Base-by-base conservation (phyloP, 2,329 filamentous ascomycete genomes). In the Diaporthe sp. region DNA sequence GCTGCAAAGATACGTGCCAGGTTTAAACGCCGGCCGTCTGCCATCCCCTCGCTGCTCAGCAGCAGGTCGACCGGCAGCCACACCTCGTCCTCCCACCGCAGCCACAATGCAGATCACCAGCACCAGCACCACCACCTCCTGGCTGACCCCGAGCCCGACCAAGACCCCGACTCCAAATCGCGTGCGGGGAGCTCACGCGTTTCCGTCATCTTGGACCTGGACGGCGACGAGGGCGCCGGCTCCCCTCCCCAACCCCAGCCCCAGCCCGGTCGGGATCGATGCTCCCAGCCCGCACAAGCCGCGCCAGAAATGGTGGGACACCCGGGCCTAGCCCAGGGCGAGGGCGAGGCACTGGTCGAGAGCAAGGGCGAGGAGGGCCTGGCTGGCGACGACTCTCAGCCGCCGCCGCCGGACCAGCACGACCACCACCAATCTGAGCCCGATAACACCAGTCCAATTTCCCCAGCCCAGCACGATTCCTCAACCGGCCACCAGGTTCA, bases 1-100 rank as follows among this genome's bases (percentile, higher is more conserved):
- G 85, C 83, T 79, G 84, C 87, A 77, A 87, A 86, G 77, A 84
- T 89, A 79, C 85, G 85, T 80, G 86, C 86, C 79, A 87, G 84
- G 77, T 85, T 89, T 76, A 82, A 85, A 73, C 82, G 86, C 76
- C 84, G 86, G 78, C 83, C 86, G 75, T 88, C 87, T 73, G 81
- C 82, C 46, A 79, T 83, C 42, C 85, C 53, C 78, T 85, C 75
- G 79, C 81, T 44, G 84, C 85, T 71, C 83, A 82, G 71, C 83
- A 80, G 75, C 79, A 78, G 78, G 79, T 75, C 79, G 74, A 74
- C 80, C 78, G 72, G 76, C 79, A 79, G 73, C 76, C 72, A 78
- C 74, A 81, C 78, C 78, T 76, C 80, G 77, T 62, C 79, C 44
- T 76, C 75, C 49, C 76, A 72, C 71, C 65, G 73, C 67, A 72